phyloP scores from a whole-genome alignment of 257 asterid species.

The Solanum sitiens region DNA sequence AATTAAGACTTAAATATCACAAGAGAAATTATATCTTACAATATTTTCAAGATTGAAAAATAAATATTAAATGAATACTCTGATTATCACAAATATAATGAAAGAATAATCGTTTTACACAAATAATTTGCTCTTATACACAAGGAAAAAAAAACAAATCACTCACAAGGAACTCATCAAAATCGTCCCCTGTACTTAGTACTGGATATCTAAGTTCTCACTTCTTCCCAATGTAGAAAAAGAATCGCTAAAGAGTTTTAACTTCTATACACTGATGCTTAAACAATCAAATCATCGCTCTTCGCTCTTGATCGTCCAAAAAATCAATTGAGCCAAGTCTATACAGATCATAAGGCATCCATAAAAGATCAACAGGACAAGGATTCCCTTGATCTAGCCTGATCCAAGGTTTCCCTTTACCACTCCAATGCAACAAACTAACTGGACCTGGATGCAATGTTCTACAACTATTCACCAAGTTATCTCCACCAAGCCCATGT shows the following conservation, averaged over 20 bases:
- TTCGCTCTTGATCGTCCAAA: neutral
- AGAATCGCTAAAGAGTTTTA: neutral
- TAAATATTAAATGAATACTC: neutral
- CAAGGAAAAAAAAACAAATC: neutral
- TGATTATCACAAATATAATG: neutral
- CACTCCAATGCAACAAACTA: conserved; percentile 83
- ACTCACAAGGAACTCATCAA: neutral
- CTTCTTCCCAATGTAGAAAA: neutral
- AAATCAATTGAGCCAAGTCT: neutral
- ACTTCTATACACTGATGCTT: neutral
- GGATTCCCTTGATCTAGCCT: conserved; percentile 46
- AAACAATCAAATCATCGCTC: neutral
- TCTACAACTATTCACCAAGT: conserved; percentile 51
- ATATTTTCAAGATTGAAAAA: neutral
- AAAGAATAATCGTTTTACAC: neutral
- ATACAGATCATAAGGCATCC: conserved; percentile 57
- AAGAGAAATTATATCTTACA: neutral
- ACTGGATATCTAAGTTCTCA: neutral
- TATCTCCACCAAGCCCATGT: conserved; percentile 78
- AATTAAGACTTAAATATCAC: neutral
- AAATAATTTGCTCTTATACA: neutral
- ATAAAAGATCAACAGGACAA: conserved; percentile 49
- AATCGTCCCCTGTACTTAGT: neutral
- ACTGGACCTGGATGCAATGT: conserved; percentile 58
- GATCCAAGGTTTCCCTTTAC: conserved; percentile 85